These are phyloP conservation scores for Melastoma malabathricum DNA, from an alignment of 345 rosid species.

Conservation along the genomic window DNA sequence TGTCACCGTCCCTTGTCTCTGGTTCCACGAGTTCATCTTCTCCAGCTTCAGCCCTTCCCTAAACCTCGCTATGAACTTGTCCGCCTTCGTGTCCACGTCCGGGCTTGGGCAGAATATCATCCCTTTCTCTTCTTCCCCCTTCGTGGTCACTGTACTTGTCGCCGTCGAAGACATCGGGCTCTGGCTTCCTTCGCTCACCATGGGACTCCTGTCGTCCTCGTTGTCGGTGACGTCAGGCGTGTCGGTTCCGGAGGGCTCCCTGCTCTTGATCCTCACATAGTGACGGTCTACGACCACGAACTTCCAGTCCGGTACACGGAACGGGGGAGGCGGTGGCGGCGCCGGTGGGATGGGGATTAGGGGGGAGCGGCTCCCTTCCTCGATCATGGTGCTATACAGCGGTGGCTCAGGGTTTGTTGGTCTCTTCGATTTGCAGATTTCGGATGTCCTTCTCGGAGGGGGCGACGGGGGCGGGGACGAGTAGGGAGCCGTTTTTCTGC, in stretches of 20 bases:
- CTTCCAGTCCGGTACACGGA: constrained; percentile 48
- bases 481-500: constrained; percentile 16
- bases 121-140: no score
- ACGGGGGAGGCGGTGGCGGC: constrained; percentile 79
- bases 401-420: constrained; percentile 2
- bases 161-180: no score
- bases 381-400: constrained; percentile 17
- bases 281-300: constrained; percentile 45
- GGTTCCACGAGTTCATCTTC: constrained; percentile 48
- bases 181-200: constrained; percentile 5
- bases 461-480: constrained; percentile 51
- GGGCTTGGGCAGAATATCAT: constrained; percentile 63
- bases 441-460: constrained; percentile 4
- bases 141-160: no score
- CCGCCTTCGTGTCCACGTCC: constrained; percentile 76
- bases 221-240: constrained; percentile 38
- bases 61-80: constrained; percentile 66
- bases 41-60: constrained; percentile 66
- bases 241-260: constrained; percentile 31
- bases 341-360: constrained; percentile 48
- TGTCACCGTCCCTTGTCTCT: constrained; percentile 2
- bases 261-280: constrained; percentile 55
- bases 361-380: constrained; percentile 43
- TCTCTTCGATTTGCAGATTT: no score
- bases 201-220: constrained; percentile 22